Evolutionary conservation across 2,329 filamentous ascomycete species (phyloP), one percentile per base, ranked within the genome.

Genomic region (Tolypocladium cylindrosporum): DNA sequence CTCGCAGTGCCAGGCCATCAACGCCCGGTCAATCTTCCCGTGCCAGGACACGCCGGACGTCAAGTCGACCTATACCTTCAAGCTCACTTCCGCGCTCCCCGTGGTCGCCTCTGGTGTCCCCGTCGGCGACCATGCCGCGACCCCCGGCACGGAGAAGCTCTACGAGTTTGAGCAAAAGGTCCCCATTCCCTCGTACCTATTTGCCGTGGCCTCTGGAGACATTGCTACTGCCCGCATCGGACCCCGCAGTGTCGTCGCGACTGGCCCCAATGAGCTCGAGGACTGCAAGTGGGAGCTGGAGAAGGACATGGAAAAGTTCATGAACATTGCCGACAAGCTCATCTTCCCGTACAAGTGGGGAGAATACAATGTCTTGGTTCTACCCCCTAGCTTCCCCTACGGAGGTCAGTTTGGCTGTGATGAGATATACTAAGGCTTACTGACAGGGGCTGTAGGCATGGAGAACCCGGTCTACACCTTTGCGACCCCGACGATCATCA

Each of bases 41-140:
- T 97, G 93, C 74, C 93, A 97, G 76, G 94, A 99, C 70, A 97
- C 94, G 1, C 94, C 94, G 3, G 93, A 97, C 71, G 89, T 97
- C 67, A 99, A 99, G 78, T 91, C 90, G n/a, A 95, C 91, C 1
- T 91, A 92, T 74, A 86, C 87, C 61, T 97, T 97, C 77, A 89
- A 87, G 67, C 88, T 99, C 68, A 86, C 86, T 34, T 97, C 91
- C 31, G 85, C 88, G 6, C 81, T 96, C 16, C 91, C 91, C 0
- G 92, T 97, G n/a, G 84, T 97, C 58, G 92, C 93, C 39, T 96
- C 91, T 67, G 94, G 94, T 57, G 80, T 97, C 21, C 75, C 80
- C 7, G 76, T 78, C 19, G 73, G 73, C 37, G 70, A 75, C 55
- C 74, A 79, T 50, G 72, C 72, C 2, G 77, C 77, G 43, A 68